Base-by-base conservation (phyloP, 202 grass and related monocot genomes). In the Digitaria exilis region DNA sequence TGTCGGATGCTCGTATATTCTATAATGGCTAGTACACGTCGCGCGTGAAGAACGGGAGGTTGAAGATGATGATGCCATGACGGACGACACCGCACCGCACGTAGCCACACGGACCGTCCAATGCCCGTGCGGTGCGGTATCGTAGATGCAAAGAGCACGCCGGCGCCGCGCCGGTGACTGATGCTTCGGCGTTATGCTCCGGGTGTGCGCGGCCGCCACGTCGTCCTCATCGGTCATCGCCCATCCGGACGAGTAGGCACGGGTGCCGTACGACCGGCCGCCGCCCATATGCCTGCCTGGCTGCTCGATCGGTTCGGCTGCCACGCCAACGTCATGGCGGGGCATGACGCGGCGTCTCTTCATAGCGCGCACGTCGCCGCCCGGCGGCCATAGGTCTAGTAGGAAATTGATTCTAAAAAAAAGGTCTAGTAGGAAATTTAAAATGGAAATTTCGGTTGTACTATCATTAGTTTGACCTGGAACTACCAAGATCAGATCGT, bases 301-400 rank as follows among this genome's bases (percentile, higher is more conserved):
- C 52, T 1, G 52, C 21, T 55, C 52, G 37, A 26, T 13, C 60
- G 52, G 24, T 28, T 14, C 6, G 28, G n/a, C 59, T 9, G 41
- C 18, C 26, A 14, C 14, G 17, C 37, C 79, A 3, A 21, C 55
- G 80, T 63, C 21, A 29, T 73, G 66, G 26, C 79, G 26, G 26
- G 37, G 65, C 79, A 81, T 71, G 52, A 81, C 26, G 3, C 70
- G 29, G 48, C 11, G 48, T 25, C 12, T 60, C 57, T 6, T 60
- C 57, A 60, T 60, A 21, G 50, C 13, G 0, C n/a, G n/a, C 32
- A 25, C 31, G 62, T 65, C 62, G 60, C 29, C 62, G n/a, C n/a
- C n/a, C n/a, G n/a, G n/a, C n/a, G 32, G 25, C 57, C 57, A 26
- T 22, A 57, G n/a, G 9, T 1, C 54, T 3, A 1, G 54, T n/a